Evolutionary conservation across 2,329 filamentous ascomycete genomes (phyloP), one percentile per base, ranked within the genome.

Genomic region (Penicillium rolfsii): DNA sequence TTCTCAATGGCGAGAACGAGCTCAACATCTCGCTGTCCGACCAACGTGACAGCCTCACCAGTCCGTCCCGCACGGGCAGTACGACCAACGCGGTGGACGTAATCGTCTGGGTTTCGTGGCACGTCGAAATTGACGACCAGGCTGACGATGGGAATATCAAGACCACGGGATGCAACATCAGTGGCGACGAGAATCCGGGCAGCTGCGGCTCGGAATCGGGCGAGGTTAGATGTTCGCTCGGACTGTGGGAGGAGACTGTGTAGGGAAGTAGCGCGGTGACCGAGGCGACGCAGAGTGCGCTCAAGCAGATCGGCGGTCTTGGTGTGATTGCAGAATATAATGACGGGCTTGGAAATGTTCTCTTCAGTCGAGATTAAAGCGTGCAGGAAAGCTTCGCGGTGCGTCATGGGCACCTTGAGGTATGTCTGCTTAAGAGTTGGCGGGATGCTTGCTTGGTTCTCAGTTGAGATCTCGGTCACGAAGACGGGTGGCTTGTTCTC

Each of bases 81-180:
- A 78, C 95, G 89, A 75, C 95, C 95, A 54, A 97, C 94, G 12
- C 95, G 88, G 80, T 99, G 95, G 67, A 99, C 95, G 76, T 99
- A 99, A 77, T 97, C 94, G 75, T 97, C 93, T 3, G 94, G 92
- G 73, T 97, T 92, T n/a, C 94, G 88, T 0, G 95, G 95, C 0
- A 99, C 87, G 74, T 99, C 95, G 77, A 93, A 99, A 78, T 99
- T 98, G 73, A 99, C 81, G 2, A 99, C 95, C 16, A 98, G 79
- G 57, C 86, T 89, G 6, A 98, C 94, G 67, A 93, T 91, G 1
- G 94, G 94, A 63, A 99, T 97, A 79, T 99, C 95, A 4, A 99
- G 85, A 83, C 95, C 95, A 76, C 95, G 87, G 22, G 93, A 91
- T 0, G 95, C 95, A 14, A 99, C 93, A 74, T 99, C 95, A 0